Conservation (phyloP, 2,329 filamentous ascomycete species). For the Cryphonectria naterciae region DNA sequence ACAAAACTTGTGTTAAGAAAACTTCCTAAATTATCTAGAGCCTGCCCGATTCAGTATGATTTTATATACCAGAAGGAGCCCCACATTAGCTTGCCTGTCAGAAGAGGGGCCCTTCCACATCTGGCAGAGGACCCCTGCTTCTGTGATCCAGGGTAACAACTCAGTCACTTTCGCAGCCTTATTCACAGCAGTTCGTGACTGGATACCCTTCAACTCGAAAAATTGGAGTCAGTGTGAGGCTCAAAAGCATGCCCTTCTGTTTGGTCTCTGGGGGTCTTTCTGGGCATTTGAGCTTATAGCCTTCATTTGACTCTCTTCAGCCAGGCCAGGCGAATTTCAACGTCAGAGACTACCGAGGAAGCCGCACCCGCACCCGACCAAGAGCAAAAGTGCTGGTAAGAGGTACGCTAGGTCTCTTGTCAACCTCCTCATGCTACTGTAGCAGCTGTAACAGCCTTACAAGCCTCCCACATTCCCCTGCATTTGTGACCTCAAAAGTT, state of each 20-base stretch:
- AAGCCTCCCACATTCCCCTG: not conserved
- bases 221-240: not conserved
- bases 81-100: constrained; percentile 3
- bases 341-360: not conserved
- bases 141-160: not conserved
- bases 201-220: not conserved
- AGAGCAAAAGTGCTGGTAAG: not conserved
- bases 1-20: not conserved
- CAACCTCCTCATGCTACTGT: not conserved
- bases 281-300: not conserved
- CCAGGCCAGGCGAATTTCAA: not conserved
- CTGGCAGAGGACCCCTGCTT: not conserved
- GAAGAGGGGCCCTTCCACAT: not conserved
- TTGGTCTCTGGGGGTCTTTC: not conserved
- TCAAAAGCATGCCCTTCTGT: not conserved
- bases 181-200: not conserved
- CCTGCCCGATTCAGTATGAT: not conserved
- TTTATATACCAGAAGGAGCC: too few relatives aligned
- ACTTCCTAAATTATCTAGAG: not conserved
- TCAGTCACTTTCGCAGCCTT: not conserved
- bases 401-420: constrained; percentile 2
- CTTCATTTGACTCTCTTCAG: not conserved
- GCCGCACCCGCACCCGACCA: not conserved
- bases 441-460: not conserved
- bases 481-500: not conserved